A percentile compares a stretch with the other conserved stretches of the same genome.
Evolutionary conservation across 805 yeast genomes (phyloP).

Genomic region (Zygotorulaspora florentina): DNA sequence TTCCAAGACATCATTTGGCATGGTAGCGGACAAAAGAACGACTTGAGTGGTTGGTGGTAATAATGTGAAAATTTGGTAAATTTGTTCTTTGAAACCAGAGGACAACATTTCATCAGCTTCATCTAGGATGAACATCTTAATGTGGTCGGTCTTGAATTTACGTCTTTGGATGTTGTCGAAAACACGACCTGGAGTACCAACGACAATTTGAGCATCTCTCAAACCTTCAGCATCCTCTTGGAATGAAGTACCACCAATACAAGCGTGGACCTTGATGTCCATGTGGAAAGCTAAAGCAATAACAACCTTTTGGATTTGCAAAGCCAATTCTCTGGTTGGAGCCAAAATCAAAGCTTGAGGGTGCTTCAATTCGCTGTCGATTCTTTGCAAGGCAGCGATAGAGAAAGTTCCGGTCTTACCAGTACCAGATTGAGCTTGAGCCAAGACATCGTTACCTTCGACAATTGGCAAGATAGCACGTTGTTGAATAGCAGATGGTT

Average conservation of each 20-base stretch:
- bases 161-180: conserved; percentile 92
- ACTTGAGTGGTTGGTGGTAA: conserved; percentile 87
- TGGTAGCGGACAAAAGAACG: conserved; percentile 90
- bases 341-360: conserved; percentile 93
- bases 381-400: conserved; percentile 69
- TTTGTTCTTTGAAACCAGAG: conserved; percentile 88
- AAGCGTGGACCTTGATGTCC: conserved; percentile 89
- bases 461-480: conserved; percentile 95
- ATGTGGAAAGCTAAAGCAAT: conserved; percentile 85
- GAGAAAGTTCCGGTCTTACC: conserved; percentile 99
- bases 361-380: conserved; percentile 66
- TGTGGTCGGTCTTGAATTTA: conserved; percentile 70
- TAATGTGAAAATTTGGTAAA: conserved; percentile 81
- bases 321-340: conserved; percentile 96
- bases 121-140: conserved; percentile 93
- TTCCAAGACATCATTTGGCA: conserved; percentile 86
- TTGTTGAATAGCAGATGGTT: conserved; percentile 96
- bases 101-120: conserved; percentile 96
- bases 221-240: conserved; percentile 84
- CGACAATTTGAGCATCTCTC: conserved; percentile 81
- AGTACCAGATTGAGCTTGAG: conserved; percentile 99
- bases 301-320: conserved; percentile 92
- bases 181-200: conserved; percentile 98
- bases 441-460: conserved; percentile 90
- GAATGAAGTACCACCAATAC: conserved; percentile 94